Evolutionary conservation across 176 grass and related monocot genomes (phyloP), one percentile per base, ranked within the genome.

Genomic region (Hordeum vulgare): DNA sequence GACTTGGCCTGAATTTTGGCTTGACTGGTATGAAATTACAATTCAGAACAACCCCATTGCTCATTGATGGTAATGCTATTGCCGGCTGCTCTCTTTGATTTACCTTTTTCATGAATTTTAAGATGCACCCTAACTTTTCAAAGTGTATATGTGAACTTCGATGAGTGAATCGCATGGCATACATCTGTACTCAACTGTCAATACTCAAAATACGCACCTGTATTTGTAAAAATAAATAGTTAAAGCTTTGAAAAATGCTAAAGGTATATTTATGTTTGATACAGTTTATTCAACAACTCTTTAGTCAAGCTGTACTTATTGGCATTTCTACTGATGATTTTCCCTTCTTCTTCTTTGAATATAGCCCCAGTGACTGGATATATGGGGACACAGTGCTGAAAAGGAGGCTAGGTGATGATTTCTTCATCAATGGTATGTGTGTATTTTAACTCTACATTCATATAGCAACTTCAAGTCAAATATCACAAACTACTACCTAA

Each of bases 311-410:
- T 53, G 13, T n/a, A 79, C 31, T 8, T 71, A 24, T 7, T n/a
- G 34, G 23, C 23, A 8, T 47, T 72, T 71, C 28, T 71, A 45
- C 39, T 45, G 68, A 71, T 71, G 24, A 11, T 44, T 70, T 70
- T 2, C 28, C 42, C 81, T 75, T 10, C n/a, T 77, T 34, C 26
- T 81, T 39, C 44, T 77, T 63, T 66, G 20, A 34, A 8, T 86
- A 74, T 79, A 97, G 95, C 82, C 71, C 90, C 15, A 92, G 75
- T 47, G 92, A 94, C 84, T 97, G 92, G 92, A 94, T 81, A 76
- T 97, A 94, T 82, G 86, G 90, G 15, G 75, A 87, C 72, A 73
- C 88, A 80, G 81, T 87, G 51, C 88, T 97, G 20, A 92, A 89
- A 60, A 89, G 60, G 75, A 70, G 75, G 44, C 74, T 97, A 24